Evolutionary conservation across 345 rosid genomes (phyloP).

Genomic region (Ceriops tagal): DNA sequence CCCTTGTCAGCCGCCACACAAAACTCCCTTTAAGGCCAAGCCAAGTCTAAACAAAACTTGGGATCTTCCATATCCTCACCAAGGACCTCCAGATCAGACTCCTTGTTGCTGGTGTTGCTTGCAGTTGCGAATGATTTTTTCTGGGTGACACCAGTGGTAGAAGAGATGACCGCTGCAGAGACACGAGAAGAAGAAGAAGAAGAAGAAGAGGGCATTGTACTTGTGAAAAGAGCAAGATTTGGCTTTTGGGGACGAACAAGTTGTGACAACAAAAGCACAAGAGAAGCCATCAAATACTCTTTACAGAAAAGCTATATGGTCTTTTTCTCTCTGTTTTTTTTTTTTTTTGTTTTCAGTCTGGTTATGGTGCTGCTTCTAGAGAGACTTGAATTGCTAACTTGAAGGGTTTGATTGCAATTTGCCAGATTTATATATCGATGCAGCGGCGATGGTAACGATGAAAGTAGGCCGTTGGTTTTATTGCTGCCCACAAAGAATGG

Average conservation of each 20-base stretch:
- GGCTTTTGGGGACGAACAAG: slow-evolving; percentile 15
- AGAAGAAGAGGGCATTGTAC: slow-evolving; percentile 3
- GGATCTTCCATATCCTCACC: slow-evolving; percentile 12
- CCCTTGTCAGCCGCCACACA: no score
- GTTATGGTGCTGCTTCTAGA: background rate
- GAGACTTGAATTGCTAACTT: no score
- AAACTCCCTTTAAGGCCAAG: slow-evolving; percentile 12
- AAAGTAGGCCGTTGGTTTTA: no score
- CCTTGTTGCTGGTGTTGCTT: background rate
- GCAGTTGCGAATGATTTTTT: background rate
- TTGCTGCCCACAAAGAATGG: no score
- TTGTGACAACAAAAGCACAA: slow-evolving; percentile 15
- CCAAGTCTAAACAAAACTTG: slow-evolving; percentile 17
- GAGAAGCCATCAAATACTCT: slow-evolving; percentile 11
- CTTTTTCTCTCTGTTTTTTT: no score
- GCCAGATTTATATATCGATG: no score
- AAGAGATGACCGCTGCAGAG: slow-evolving; percentile 2
- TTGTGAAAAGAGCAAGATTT: slow-evolving; percentile 5
- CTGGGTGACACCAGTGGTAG: background rate
- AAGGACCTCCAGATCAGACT: background rate
- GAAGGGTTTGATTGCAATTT: no score
- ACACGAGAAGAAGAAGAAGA: background rate
- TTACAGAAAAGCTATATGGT: no score
- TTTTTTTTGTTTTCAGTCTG: no score
- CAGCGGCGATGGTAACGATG: no score